phyloP scores from a whole-genome alignment of 371 early-diverging fungal species.

The Rhizopus microsporus region DNA sequence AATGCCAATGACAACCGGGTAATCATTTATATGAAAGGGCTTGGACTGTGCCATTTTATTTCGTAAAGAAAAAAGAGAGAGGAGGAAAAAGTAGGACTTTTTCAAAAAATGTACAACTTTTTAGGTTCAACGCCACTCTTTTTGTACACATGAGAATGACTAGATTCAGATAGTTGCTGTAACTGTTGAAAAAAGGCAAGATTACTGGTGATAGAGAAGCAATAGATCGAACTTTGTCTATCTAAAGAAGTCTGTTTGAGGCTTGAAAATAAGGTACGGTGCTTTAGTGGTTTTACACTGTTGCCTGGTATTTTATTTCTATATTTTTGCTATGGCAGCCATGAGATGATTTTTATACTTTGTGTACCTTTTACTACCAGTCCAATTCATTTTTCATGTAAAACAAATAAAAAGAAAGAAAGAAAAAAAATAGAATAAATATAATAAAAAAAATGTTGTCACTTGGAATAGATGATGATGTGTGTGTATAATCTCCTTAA shows the following conservation, averaged over 20 bases:
- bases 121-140: not conserved
- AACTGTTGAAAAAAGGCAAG: not conserved
- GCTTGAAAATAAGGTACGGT: no score
- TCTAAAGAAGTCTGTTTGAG: no score
- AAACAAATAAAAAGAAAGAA: conserved; percentile 3
- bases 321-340: no score
- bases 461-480: no score
- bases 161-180: not conserved
- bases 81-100: conserved; percentile 4
- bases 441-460: not conserved
- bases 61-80: conserved; percentile 9
- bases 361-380: conserved; percentile 12
- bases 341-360: no score
- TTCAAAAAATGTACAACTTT: conserved; percentile 1
- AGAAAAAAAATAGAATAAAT: conserved; percentile 6
- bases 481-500: no score
- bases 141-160: conserved; percentile 9
- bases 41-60: conserved; percentile 33
- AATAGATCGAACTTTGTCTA: no score
- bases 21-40: conserved; percentile 42
- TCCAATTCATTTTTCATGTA: conserved; percentile 15
- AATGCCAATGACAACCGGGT: conserved; percentile 50
- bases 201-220: not conserved
- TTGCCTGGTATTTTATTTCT: no score
- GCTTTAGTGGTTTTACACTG: no score